Percentiles rank a stretch among this genome's conserved stretches.
Conservation (phyloP, 495 filamentous ascomycete species). For the Neurospora terricola region DNA sequence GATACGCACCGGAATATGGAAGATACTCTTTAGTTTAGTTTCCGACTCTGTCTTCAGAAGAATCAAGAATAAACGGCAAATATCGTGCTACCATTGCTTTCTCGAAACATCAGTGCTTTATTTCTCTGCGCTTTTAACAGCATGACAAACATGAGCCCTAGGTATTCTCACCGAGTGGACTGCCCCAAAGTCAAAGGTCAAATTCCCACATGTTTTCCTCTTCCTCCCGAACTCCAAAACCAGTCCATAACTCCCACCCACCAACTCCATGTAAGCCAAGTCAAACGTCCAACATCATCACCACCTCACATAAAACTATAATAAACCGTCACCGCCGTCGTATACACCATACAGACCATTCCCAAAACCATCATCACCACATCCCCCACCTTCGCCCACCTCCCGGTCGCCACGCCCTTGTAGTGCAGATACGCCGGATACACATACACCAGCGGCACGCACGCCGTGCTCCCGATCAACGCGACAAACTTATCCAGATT, state of each 20-base stretch:
- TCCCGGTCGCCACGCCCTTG: constrained; percentile 43
- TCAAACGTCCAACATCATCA: background rate
- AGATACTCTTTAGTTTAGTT: background rate
- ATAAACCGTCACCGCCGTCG: constrained; percentile 44
- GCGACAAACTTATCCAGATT: constrained; percentile 58
- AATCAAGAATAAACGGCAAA: background rate
- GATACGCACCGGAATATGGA: background rate
- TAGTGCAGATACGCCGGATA: constrained; percentile 67
- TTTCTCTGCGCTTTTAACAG: background rate
- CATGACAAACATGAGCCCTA: background rate
- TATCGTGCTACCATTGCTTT: background rate
- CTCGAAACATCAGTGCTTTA: background rate
- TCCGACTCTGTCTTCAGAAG: background rate
- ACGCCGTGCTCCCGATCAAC: constrained; percentile 52
- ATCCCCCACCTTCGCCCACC: constrained; percentile 40
- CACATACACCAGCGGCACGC: constrained; percentile 86
- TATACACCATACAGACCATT: constrained; percentile 51
- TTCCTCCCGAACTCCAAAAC: background rate
- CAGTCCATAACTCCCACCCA: background rate
- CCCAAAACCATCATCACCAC: constrained; percentile 46
- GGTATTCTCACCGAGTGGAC: background rate
- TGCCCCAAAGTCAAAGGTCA: background rate
- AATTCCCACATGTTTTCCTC: background rate
- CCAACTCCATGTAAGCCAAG: background rate
- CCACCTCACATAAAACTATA: constrained; percentile 25